Percentiles rank a stretch among this genome's conserved stretches.
Evolutionary conservation across 306 rosid genomes (phyloP).

Genomic region (Begonia loranthoides): DNA sequence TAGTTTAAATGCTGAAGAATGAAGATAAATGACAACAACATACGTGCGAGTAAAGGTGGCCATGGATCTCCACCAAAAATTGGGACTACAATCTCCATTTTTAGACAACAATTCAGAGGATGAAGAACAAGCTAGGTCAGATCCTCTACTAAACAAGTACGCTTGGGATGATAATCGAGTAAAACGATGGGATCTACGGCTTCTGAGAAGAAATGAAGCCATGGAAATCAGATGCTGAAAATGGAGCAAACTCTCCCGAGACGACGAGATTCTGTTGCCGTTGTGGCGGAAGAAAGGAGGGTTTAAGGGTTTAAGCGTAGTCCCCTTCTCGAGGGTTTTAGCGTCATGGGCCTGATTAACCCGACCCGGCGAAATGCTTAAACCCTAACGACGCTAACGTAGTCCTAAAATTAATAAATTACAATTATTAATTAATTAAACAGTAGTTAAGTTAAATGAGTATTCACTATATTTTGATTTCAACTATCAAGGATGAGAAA

Average conservation of each 20-base stretch:
- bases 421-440: no score
- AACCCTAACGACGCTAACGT: no score
- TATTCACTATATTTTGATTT: no score
- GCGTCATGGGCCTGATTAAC: constrained; percentile 4
- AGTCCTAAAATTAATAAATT: no score
- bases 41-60: constrained; percentile 86
- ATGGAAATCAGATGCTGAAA: constrained; percentile 13
- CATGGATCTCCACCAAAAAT: constrained; percentile 69
- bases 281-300: constrained; percentile 12
- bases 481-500: no score
- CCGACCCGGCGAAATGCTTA: no score
- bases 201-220: constrained; percentile 64
- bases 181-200: constrained; percentile 37
- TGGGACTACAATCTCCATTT: constrained; percentile 20
- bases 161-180: constrained; percentile 42
- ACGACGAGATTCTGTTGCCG: constrained; percentile 7
- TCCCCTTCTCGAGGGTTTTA: constrained; percentile 23
- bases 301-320: constrained; percentile 20
- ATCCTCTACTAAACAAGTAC: constrained; percentile 37
- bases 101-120: constrained; percentile 22
- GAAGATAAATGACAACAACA: background rate
- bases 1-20: background rate
- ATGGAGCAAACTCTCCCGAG: background rate
- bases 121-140: constrained; percentile 19
- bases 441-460: no score